Conservation (phyloP, 1,139 yeast genomes). For the Cylindricascospora bacillispora region DNA sequence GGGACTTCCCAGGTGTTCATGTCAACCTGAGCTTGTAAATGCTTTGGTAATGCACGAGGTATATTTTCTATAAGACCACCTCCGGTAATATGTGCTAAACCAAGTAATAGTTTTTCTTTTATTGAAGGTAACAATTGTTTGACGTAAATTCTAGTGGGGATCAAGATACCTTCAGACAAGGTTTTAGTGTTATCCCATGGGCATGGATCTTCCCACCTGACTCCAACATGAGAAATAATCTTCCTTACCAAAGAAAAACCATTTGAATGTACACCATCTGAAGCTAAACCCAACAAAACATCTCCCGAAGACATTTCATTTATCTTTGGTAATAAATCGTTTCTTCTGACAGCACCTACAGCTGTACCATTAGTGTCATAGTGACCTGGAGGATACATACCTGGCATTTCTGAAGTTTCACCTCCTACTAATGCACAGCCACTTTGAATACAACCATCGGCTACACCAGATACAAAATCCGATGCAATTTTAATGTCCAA, state of each 20-base stretch:
- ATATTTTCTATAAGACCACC: conserved; percentile 96
- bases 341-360: conserved; percentile 91
- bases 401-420: conserved; percentile 99
- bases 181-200: conserved; percentile 75
- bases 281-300: conserved; percentile 71
- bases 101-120: conserved; percentile 55
- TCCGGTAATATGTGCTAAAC: conserved; percentile 95
- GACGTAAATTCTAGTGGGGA: conserved; percentile 91
- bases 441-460: conserved; percentile 87
- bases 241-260: conserved; percentile 96
- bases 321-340: conserved; percentile 58
- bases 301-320: conserved; percentile 64
- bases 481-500: conserved; percentile 76
- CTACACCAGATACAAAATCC: conserved; percentile 87
- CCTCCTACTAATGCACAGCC: conserved; percentile 99
- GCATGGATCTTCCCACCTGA: conserved; percentile 57
- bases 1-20: conserved; percentile 75
- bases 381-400: conserved; percentile 90
- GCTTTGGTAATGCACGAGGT: conserved; percentile 83
- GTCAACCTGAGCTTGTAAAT: conserved; percentile 71
- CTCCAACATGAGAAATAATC: conserved; percentile 65
- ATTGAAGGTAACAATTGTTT: conserved; percentile 74
- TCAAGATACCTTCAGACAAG: conserved; percentile 74
- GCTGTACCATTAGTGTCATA: conserved; percentile 98
- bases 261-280: conserved; percentile 92